phyloP scores from a whole-genome alignment of 2,329 filamentous ascomycete genomes.

The Pseudogymnoascus sp. region DNA sequence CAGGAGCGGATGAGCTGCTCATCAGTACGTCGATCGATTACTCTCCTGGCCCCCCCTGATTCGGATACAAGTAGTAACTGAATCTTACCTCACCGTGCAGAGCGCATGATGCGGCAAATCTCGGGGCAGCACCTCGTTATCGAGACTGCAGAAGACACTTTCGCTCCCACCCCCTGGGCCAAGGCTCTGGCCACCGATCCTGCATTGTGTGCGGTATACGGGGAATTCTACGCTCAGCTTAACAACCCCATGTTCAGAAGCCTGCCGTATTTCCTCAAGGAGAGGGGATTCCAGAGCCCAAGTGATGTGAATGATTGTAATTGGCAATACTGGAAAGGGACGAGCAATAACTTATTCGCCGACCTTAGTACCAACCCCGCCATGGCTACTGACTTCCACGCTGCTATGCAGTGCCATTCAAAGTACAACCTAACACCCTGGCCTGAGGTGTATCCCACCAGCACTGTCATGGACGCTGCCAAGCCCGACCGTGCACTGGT shows the following conservation, averaged over 20 bases:
- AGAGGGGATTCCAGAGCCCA: conserved; percentile 30
- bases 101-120: conserved; percentile 31
- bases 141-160: conserved; percentile 31
- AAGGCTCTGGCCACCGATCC: conserved; percentile 25
- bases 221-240: conserved; percentile 29
- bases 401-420: conserved; percentile 33
- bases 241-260: conserved; percentile 28
- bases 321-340: conserved; percentile 28
- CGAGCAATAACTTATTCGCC: conserved; percentile 27
- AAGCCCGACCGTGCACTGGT: conserved; percentile 25
- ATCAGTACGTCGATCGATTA: conserved; percentile 24
- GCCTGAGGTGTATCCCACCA: conserved; percentile 31
- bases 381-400: conserved; percentile 29
- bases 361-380: conserved; percentile 27
- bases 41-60: background rate
- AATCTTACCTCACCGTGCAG: background rate
- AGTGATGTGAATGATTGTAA: conserved; percentile 29
- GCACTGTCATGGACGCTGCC: conserved; percentile 24
- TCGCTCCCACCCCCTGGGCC: conserved; percentile 30
- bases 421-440: conserved; percentile 33
- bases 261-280: conserved; percentile 29
- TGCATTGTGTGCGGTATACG: conserved; percentile 28
- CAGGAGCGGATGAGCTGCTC: conserved; percentile 28
- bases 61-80: conserved; percentile 21
- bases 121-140: conserved; percentile 30